Evolutionary conservation across 192 early-diverging fungal genomes (phyloP), one percentile per base, ranked within the genome.

Genomic region (Geranomyces variabilis): DNA sequence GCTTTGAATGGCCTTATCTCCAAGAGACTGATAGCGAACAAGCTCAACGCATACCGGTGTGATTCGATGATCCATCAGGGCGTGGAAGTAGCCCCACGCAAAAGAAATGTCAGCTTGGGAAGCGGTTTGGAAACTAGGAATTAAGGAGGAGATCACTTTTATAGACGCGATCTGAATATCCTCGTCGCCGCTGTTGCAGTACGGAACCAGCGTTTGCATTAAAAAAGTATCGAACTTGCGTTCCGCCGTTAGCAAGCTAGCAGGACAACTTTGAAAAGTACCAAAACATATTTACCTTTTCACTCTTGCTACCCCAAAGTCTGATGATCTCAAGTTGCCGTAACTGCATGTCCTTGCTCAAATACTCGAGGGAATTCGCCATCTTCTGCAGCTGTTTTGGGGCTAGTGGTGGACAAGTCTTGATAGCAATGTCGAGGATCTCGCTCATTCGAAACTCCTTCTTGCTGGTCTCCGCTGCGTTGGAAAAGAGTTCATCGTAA

Each of bases 201-300:
- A 60, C 21, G 86, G 86, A 13, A 86, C 73, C 26, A 87, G 33
- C 3, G 75, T 75, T 77, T 87, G 84, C 74, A 87, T 84, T 61
- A 87, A 61, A 49, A 80, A 84, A 14, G 79, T 74, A 70, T 86
- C 84, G 24, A 86, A 68, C 83, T 84, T 26, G 43, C 17, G 8
- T 19, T 13, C 15, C 29, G 31, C 26, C 13, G 24, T 29, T 22
- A 34, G 19, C 22, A 46, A 14, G 61, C 17, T 24, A n/a, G 24
- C 19, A 17, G 24, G 51, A 15, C n/a, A 9, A 7, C 10, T 41
- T 10, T 53, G 17, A 59, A 30, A 69, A 55, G 26, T 17, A 46
- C 1, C 24, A 3, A 43, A 12, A 45, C 26, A 61, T 45, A 17
- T 33, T 1, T 49, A 85, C 79, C 76, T 83, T 87, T 29, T 81